These are phyloP conservation scores for Hippophae gyantsensis DNA, from an alignment of 306 rosid species.

Conservation along the genomic window DNA sequence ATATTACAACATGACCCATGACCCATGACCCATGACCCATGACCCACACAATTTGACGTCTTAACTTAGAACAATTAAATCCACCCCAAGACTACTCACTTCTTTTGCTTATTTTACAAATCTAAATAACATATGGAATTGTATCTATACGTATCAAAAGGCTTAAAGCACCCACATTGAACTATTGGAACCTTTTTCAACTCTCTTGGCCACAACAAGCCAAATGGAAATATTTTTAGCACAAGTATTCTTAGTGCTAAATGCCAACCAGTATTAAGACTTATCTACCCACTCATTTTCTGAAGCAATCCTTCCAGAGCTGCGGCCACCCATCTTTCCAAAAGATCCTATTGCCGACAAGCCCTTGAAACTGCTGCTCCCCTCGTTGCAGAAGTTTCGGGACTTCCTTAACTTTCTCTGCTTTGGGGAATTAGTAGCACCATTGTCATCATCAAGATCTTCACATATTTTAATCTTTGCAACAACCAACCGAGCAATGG, in stretches of 20 bases:
- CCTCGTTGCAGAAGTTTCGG: conserved; percentile 46
- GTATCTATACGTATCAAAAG: conserved; percentile 19
- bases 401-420: conserved; percentile 48
- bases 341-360: conserved; percentile 49
- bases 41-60: neutral
- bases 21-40: too few relatives aligned
- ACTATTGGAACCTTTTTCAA: conserved; percentile 18
- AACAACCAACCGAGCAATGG: conserved; percentile 46
- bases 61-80: too few relatives aligned
- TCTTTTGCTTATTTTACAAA: conserved; percentile 44
- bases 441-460: conserved; percentile 36
- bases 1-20: too few relatives aligned
- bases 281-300: conserved; percentile 65
- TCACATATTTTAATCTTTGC: conserved; percentile 39
- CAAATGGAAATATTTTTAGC: conserved; percentile 8
- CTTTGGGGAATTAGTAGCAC: conserved; percentile 46
- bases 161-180: conserved; percentile 18
- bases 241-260: neutral
- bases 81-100: conserved; percentile 30
- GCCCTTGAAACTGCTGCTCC: conserved; percentile 85
- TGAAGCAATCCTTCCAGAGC: conserved; percentile 58
- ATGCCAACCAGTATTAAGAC: conserved; percentile 19
- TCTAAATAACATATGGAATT: conserved; percentile 27
- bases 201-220: neutral
- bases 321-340: conserved; percentile 61